Percentiles rank a stretch among this genome's conserved stretches.
Evolutionary conservation across 495 filamentous ascomycete species (phyloP).

Genomic region (Aspergillus funiculosus): DNA sequence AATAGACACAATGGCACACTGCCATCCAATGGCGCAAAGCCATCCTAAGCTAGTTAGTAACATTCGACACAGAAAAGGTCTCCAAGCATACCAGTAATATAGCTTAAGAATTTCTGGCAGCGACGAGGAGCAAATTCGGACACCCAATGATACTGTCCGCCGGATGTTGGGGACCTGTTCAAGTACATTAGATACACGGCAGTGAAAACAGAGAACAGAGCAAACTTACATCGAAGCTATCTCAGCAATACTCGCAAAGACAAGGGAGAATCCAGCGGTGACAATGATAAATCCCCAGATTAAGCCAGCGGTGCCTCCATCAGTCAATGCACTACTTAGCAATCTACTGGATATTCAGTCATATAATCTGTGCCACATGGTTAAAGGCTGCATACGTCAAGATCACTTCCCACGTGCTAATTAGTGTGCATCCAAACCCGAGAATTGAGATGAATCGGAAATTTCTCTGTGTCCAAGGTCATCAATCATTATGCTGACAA

Average conservation of each 20-base stretch:
- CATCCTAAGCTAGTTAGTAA: conserved; percentile 37
- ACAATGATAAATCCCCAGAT: conserved; percentile 53
- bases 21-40: conserved; percentile 57
- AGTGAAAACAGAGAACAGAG: neutral
- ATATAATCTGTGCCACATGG: neutral
- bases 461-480: conserved; percentile 34
- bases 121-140: conserved; percentile 51
- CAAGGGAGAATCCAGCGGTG: conserved; percentile 40
- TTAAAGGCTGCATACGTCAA: conserved; percentile 32
- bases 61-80: neutral
- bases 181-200: neutral
- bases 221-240: conserved; percentile 51
- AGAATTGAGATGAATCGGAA: conserved; percentile 47
- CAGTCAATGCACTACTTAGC: conserved; percentile 41
- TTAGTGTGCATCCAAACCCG: conserved; percentile 42
- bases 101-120: conserved; percentile 54
- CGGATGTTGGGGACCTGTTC: conserved; percentile 42
- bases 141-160: conserved; percentile 55
- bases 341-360: conserved; percentile 23
- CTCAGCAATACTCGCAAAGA: conserved; percentile 49
- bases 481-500: conserved; percentile 11
- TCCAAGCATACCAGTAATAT: conserved; percentile 44
- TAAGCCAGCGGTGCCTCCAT: conserved; percentile 52
- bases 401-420: conserved; percentile 44
- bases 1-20: conserved; percentile 48